phyloP scores from a whole-genome alignment of 2,329 filamentous ascomycete genomes.

The Stagonosporopsis vannaccii region DNA sequence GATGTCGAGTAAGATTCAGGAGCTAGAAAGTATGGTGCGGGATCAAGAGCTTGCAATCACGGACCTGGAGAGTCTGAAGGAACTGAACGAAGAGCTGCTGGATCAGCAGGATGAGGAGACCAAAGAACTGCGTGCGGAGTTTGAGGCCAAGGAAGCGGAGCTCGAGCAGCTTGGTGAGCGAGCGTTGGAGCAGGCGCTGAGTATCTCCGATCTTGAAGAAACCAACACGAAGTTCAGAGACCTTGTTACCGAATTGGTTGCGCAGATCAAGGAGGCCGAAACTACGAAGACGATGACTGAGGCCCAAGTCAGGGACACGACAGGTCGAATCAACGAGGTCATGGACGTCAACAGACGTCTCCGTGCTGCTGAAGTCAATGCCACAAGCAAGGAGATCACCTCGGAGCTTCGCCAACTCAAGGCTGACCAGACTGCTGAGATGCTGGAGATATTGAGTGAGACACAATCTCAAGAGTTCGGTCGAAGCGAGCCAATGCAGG shows the following conservation, averaged over 20 bases:
- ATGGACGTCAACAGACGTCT: slow-evolving; percentile 96
- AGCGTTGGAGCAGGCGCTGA: slow-evolving; percentile 77
- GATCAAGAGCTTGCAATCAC: slow-evolving; percentile 83
- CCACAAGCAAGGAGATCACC: slow-evolving; percentile 93
- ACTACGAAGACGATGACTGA: slow-evolving; percentile 93
- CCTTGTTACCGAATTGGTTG: slow-evolving; percentile 83
- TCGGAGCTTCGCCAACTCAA: slow-evolving; percentile 86
- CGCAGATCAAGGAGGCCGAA: slow-evolving; percentile 88
- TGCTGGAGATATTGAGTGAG: slow-evolving; percentile 71
- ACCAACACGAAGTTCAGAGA: slow-evolving; percentile 88
- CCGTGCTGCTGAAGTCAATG: slow-evolving; percentile 86
- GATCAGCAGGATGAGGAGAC: slow-evolving; percentile 91
- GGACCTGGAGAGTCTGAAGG: slow-evolving; percentile 86
- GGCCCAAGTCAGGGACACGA: slow-evolving; percentile 89
- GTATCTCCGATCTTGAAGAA: slow-evolving; percentile 87
- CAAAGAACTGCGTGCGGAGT: slow-evolving; percentile 91
- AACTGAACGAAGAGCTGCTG: slow-evolving; percentile 94
- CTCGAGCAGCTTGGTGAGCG: slow-evolving; percentile 82
- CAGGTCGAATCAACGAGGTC: slow-evolving; percentile 87
- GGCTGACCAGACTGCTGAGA: slow-evolving; percentile 86
- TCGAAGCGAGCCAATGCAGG: slow-evolving; percentile 86
- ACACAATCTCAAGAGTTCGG: slow-evolving; percentile 65
- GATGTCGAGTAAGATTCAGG: slow-evolving; percentile 85
- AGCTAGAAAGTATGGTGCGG: slow-evolving; percentile 81
- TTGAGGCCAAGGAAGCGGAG: slow-evolving; percentile 85